Conservation (phyloP, 495 filamentous ascomycete species). For the Penicillium salamii region DNA sequence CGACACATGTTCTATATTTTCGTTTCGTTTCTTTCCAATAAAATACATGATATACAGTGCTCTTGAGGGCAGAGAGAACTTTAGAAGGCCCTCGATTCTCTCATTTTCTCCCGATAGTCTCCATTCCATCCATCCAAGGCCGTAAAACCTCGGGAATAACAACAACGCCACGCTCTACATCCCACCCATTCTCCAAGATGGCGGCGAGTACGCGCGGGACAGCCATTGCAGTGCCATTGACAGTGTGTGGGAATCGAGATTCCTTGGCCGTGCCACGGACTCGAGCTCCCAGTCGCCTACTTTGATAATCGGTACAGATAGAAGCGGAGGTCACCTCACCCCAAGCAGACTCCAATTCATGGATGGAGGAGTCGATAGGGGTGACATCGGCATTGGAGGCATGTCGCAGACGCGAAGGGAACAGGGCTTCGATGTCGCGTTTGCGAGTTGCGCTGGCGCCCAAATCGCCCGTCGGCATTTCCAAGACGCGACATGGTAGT, state of each 20-base stretch:
- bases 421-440: conserved; percentile 88
- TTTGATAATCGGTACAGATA: conserved; percentile 94
- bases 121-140: conserved; percentile 76
- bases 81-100: background rate
- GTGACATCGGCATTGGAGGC: conserved; percentile 2
- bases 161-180: conserved; percentile 54
- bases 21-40: too few species aligned
- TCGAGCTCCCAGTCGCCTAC: conserved; percentile 72
- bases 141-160: conserved; percentile 79
- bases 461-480: conserved; percentile 87
- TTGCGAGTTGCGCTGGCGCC: conserved; percentile 85
- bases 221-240: conserved; percentile 92
- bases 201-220: conserved; percentile 87
- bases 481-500: conserved; percentile 83
- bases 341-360: conserved; percentile 71
- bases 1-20: too few species aligned
- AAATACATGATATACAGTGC: conserved; percentile 14
- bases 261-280: conserved; percentile 46
- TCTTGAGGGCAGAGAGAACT: background rate
- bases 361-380: conserved; percentile 3
- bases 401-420: conserved; percentile 67
- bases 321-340: conserved; percentile 90
- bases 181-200: conserved; percentile 91
- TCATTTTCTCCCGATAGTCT: conserved; percentile 50
- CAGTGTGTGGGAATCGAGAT: conserved; percentile 70